phyloP scores from a whole-genome alignment of 176 grass and related monocot species.

The Thinopyrum elongatum region DNA sequence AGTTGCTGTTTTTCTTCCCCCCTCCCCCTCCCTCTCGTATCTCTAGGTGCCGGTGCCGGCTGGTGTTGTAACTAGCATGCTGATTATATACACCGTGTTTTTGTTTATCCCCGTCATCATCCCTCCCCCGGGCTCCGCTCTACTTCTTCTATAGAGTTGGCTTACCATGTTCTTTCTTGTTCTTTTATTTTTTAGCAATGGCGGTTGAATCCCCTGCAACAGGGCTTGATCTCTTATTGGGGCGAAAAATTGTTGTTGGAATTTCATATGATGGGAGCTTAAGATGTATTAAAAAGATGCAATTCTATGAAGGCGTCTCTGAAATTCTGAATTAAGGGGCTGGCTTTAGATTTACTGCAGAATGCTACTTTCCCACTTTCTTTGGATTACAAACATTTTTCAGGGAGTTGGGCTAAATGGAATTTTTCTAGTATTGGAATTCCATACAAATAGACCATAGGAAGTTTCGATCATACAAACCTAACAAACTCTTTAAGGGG shows the following conservation, averaged over 20 bases:
- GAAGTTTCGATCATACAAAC: too few relatives aligned
- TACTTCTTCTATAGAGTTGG: neutral
- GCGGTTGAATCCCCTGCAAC: neutral
- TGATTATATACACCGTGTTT: constrained; percentile 47
- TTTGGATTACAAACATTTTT: neutral
- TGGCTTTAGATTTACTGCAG: neutral
- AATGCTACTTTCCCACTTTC: neutral
- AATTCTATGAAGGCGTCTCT: neutral
- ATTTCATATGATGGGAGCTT: neutral
- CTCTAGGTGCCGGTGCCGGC: constrained; percentile 12
- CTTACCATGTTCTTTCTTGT: neutral
- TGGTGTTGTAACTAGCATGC: constrained; percentile 41
- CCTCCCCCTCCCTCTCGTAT: neutral
- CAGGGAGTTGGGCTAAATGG: neutral
- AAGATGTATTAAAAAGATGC: neutral
- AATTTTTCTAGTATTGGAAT: neutral
- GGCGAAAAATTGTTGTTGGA: neutral
- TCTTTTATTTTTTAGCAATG: neutral
- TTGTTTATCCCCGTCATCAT: neutral
- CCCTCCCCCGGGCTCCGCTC: neutral
- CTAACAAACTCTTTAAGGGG: too few relatives aligned
- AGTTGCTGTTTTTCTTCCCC: constrained; percentile 10
- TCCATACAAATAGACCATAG: too few relatives aligned
- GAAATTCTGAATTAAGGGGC: neutral
- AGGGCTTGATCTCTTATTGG: neutral